Evolutionary conservation across 805 yeast genomes (phyloP).

Genomic region (Maudiozyma bulderi): DNA sequence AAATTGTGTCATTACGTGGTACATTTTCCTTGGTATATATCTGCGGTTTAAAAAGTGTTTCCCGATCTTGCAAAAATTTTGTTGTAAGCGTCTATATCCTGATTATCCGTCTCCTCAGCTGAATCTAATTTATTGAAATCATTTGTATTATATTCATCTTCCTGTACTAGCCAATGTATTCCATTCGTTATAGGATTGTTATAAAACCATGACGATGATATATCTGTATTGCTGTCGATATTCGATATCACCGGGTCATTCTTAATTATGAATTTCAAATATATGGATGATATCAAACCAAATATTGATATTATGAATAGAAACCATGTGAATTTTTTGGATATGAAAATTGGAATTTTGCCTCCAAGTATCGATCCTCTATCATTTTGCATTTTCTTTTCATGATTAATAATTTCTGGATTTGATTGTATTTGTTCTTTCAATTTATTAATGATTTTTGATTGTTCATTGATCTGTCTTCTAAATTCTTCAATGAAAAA

Average conservation of each 20-base stretch:
- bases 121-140: background rate
- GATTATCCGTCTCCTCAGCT: background rate
- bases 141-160: background rate
- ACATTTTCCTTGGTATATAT: no score
- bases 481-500: conserved; percentile 23
- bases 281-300: background rate
- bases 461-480: conserved; percentile 23
- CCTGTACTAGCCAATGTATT: conserved; percentile 16
- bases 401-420: background rate
- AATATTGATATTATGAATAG: background rate
- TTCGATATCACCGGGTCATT: background rate
- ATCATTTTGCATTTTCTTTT: background rate
- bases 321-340: conserved; percentile 1
- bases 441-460: conserved; percentile 15
- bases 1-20: no score
- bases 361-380: background rate
- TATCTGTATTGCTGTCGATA: no score
- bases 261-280: background rate
- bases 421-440: conserved; percentile 10
- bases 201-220: background rate
- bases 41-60: background rate
- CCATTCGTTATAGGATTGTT: conserved; percentile 5
- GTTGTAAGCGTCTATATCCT: conserved; percentile 13
- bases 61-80: conserved; percentile 8
- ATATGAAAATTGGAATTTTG: background rate